Evolutionary conservation across 306 rosid species (phyloP), one percentile per base, ranked within the genome.

Genomic region (Castanospermum australe): DNA sequence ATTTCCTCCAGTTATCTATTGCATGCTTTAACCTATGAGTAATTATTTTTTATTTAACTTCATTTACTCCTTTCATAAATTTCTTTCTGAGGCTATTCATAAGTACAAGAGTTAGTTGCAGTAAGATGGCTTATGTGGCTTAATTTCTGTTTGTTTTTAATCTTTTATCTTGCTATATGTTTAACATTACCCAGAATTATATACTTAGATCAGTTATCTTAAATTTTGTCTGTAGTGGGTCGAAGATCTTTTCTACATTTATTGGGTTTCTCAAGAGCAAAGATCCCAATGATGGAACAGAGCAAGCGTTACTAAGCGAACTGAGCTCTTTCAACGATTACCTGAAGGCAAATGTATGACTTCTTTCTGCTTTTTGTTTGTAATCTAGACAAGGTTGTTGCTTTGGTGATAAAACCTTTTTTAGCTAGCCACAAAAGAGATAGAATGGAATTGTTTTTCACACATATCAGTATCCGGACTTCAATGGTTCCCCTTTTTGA

Each of bases 191-290:
- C 42, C n/a, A 39, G 33, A 73, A 47, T 35, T 59, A 50, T 41
- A 38, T 28, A 70, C 69, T 68, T 39, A 30, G 28, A 25, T 33
- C 8, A 70, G 51, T 17, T 22, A 24, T 60, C 30, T 78, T 44
- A 38, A 8, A 10, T 80, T 59, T 59, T 79, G 68, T 55, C 75
- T 89, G 75, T 78, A 91, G 99, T 63, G 98, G 98, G 2, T 95
- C 93, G 32, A 95, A 93, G 87, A 91, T 93, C 71, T 93, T 95
- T 85, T 93, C 98, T 28, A 86, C 98, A 62, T 91, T 93, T 83
- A 95, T 95, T 75, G 94, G 92, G 78, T 91, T 95, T 78, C 97
- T 95, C 73, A 92, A 93, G 87, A 95, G 99, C 92, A 95, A 93
- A 86, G 94, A 90, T 82, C 93, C 89, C 25, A 88, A 83, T 68